A percentile compares a stretch with the other conserved stretches of the same genome.
Evolutionary conservation across 164 flowering plant species (phyloP).

Genomic region (Nelumbo lutea): DNA sequence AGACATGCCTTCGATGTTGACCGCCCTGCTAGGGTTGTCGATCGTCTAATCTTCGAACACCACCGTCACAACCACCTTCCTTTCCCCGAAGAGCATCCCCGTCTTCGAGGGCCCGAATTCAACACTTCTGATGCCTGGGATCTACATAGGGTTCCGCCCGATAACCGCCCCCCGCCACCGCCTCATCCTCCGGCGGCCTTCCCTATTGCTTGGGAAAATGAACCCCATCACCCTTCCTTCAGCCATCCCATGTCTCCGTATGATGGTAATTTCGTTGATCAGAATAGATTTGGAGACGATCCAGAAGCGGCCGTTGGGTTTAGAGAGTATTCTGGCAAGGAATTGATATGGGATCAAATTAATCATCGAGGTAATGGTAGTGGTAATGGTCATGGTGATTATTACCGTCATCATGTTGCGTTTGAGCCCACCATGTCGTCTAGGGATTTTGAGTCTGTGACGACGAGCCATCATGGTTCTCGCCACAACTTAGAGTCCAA

Average conservation of each 20-base stretch:
- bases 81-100: slow-evolving; percentile 11
- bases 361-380: neutral
- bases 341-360: slow-evolving; percentile 1
- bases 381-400: neutral
- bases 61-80: slow-evolving; percentile 2
- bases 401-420: neutral
- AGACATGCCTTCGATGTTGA: slow-evolving; percentile 3
- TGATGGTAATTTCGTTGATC: slow-evolving; percentile 12
- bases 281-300: slow-evolving; percentile 14
- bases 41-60: slow-evolving; percentile 6
- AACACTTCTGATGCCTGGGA: slow-evolving; percentile 10
- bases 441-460: neutral
- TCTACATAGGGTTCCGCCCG: slow-evolving; percentile 13
- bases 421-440: neutral
- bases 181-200: neutral
- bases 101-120: slow-evolving; percentile 4
- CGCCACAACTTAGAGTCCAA: neutral
- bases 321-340: slow-evolving; percentile 4
- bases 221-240: neutral
- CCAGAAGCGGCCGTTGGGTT: slow-evolving; percentile 5
- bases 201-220: slow-evolving; percentile 10
- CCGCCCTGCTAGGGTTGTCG: slow-evolving; percentile 12
- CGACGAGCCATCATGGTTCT: neutral
- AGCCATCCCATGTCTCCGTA: slow-evolving; percentile 11
- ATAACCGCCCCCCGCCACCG: neutral